Base-by-base conservation (phyloP, 176 grass and related monocot genomes). In the Cymbopogon citratus region DNA sequence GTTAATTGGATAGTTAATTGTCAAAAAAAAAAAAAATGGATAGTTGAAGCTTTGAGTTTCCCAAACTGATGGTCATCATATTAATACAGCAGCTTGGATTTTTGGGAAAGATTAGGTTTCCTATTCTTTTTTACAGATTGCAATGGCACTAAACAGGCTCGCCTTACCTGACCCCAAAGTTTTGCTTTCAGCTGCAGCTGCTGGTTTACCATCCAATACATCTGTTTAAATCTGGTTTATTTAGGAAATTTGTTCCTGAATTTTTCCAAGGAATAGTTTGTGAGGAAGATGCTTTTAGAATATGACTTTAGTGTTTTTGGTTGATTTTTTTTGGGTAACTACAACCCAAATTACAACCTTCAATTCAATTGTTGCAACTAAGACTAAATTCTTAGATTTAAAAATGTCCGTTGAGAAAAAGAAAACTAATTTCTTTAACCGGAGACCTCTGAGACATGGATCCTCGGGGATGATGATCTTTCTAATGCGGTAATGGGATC, bases 401-500 rank as follows among this genome's bases (percentile, higher is more conserved):
- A 7, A 65, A 71, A 72, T 78, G 9, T 78, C 65, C 0, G 7
- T 33, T 1, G 0, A 57, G 57, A 0, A 57, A 44, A 79, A 48
- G n/a, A 83, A 46, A 73, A 60, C 6, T 19, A 34, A 18, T 52
- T 73, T 78, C 38, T 59, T 59, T 84, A 66, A 78, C 48, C 5
- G 34, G 38, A 8, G 7, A 21, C 28, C n/a, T 65, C 80, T 14
- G 33, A 66, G 27, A 38, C 24, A 6, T 78, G 15, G 7, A 80
- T 56, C 64, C 7, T 68, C 1, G 1, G 65, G 45, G 52, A 56
- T n/a, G 52, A 56, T n/a, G 34, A 21, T 57, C 10, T 74, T 80
- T 79, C 49, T 74, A 80, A 83, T 77, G 39, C 3, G 9, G 14
- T 82, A 78, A 45, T 70, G 84, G 36, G 82, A 89, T 84, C 74